Evolutionary conservation across 2,329 filamentous ascomycete species (phyloP), one percentile per base, ranked within the genome.

Genomic region (Exutisphaerella laricina): DNA sequence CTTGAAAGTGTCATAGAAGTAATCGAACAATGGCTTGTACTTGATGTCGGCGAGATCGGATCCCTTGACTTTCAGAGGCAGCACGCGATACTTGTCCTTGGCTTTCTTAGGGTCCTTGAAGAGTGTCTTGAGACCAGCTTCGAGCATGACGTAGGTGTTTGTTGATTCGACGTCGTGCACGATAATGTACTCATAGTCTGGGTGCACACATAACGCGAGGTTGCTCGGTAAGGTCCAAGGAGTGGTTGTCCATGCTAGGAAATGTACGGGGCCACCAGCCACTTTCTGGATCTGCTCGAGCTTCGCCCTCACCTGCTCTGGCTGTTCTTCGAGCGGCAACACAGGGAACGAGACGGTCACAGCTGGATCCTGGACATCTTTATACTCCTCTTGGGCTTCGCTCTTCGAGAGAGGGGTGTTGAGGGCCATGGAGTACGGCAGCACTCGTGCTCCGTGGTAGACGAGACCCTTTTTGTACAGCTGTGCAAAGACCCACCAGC

Each of bases 71-170:
- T 84, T 89, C 33, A 57, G 43, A 50, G 84, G 77, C 10, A 94
- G 63, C 39, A 92, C 74, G 71, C 87, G 88, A 70, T 82, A 95
- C 71, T 88, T 89, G 70, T 82, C 94, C 63, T 95, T 94, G 37
- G 88, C 88, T 71, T 95, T 95, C 71, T 95, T 96, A 5, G 85
- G 85, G 55, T 95, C 88, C 66, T 96, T 96, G 72, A 95, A 96
- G 2, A 96, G 72, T 4, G 85, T 90, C 44, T 77, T 75, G 22
- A 96, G 73, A 23, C 92, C 75, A 43, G 85, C 80, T 63, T 96
- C 88, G 16, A 95, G 73, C 28, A 95, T 74, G 48, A 95, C 82
- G 63, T 88, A 95, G 57, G 89, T 78, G 62, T 89, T 90, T 21
- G 84, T 84, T 0, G 84, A 84, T 47, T 79, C 79, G 61, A 90